Evolutionary conservation across 345 rosid genomes (phyloP).

Genomic region (Corchorus capsularis): DNA sequence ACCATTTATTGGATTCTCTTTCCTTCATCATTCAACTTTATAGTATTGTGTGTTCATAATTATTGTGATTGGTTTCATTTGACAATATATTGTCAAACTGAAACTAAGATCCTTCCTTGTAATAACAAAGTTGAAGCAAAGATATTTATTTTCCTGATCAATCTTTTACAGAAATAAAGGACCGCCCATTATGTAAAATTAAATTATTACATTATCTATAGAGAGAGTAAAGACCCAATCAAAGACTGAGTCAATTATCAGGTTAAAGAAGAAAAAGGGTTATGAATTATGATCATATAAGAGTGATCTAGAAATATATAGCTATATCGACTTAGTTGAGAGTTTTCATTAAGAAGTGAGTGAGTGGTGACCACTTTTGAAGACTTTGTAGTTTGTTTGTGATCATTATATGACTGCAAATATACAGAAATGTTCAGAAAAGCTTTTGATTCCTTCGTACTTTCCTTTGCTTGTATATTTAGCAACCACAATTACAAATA

Average conservation of each 20-base stretch:
- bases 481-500: slow-evolving; percentile 15
- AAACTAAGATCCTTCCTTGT: neutral
- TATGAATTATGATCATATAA: neutral
- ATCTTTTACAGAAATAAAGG: neutral
- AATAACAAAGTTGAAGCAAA: neutral
- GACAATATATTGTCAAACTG: neutral
- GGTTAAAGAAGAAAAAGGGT: neutral
- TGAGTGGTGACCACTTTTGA: neutral
- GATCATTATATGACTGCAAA: neutral
- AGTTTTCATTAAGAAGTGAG: neutral
- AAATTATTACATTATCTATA: too few species aligned
- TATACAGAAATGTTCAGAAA: neutral
- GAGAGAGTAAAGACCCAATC: neutral
- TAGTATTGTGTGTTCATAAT: neutral
- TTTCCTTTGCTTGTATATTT: slow-evolving; percentile 17
- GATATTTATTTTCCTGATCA: neutral
- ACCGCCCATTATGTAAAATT: neutral
- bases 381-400: neutral
- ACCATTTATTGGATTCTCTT: neutral
- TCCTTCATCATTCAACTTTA: neutral
- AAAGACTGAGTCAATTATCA: neutral
- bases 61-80: neutral
- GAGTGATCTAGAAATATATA: neutral
- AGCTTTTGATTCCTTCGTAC: slow-evolving; percentile 10
- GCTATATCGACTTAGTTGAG: too few species aligned